Percentiles rank a stretch among this genome's conserved stretches.
phyloP scores from a whole-genome alignment of 2,329 filamentous ascomycete genomes.

The Colletotrichum agaves region DNA sequence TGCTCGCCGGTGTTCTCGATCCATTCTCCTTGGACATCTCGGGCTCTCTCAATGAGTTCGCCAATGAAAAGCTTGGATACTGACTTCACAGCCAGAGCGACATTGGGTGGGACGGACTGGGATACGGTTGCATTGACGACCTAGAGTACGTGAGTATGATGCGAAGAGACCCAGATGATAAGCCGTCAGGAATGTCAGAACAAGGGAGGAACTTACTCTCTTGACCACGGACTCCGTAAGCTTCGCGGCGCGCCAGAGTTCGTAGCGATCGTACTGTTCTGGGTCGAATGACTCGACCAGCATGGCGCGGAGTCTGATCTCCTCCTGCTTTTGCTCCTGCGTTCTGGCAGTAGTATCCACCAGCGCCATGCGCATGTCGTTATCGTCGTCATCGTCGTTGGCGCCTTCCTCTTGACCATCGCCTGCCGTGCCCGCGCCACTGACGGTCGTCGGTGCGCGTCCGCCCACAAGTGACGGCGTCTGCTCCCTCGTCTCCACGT shows the following conservation, averaged over 20 bases:
- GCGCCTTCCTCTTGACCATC: constrained; percentile 62
- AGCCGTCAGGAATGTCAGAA: not conserved
- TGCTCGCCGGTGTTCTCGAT: constrained; percentile 66
- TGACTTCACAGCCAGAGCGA: constrained; percentile 79
- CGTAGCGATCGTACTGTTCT: constrained; percentile 77
- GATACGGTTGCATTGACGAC: constrained; percentile 85
- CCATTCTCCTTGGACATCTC: constrained; percentile 79
- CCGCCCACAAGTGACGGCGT: constrained; percentile 56
- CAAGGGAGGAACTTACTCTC: constrained; percentile 57
- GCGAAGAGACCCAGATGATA: not conserved
- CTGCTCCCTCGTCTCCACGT: constrained; percentile 56
- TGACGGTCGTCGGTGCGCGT: constrained; percentile 56
- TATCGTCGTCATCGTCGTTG: constrained; percentile 67
- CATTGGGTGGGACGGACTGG: constrained; percentile 78
- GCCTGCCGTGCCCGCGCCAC: constrained; percentile 51
- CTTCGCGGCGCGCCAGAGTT: constrained; percentile 76
- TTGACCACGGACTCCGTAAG: constrained; percentile 76
- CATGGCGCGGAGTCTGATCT: constrained; percentile 66
- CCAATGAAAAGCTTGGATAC: constrained; percentile 83
- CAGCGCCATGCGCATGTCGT: constrained; percentile 59
- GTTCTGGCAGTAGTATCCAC: constrained; percentile 70
- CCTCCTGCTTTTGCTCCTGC: constrained; percentile 74
- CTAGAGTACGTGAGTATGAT: constrained; percentile 47
- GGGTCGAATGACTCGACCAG: constrained; percentile 72
- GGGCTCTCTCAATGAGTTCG: constrained; percentile 78